Evolutionary conservation across 225 moss, liverwort and hornwort species (phyloP).

Genomic region (Ulota crispa): DNA sequence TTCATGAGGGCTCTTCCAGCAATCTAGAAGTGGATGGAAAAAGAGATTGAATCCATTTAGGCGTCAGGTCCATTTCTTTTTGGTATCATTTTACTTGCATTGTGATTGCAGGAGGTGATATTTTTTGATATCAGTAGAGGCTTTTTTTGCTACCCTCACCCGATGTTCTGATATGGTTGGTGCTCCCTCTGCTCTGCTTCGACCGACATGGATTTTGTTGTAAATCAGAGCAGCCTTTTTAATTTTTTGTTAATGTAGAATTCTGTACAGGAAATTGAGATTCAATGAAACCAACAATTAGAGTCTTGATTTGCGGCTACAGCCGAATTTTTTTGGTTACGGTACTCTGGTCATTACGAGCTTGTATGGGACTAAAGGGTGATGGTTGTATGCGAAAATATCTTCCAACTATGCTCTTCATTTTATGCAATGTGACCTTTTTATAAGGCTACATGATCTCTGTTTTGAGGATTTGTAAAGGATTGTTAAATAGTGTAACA

Average conservation of each 20-base stretch:
- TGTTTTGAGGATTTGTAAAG: too few species aligned
- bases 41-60: background rate
- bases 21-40: background rate
- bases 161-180: background rate
- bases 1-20: constrained; percentile 33
- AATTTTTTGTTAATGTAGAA: background rate
- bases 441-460: too few species aligned
- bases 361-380: background rate
- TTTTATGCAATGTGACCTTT: background rate
- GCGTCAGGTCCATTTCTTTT: background rate
- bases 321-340: background rate
- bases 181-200: too few species aligned
- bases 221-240: background rate
- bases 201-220: background rate
- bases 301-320: background rate
- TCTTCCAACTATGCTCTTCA: accelerated
- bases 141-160: too few species aligned
- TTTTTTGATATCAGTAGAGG: background rate
- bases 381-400: background rate
- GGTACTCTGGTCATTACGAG: background rate
- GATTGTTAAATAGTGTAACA: too few species aligned
- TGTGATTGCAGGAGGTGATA: background rate
- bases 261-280: background rate
- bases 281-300: background rate
- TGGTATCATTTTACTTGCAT: background rate